Base-by-base conservation (phyloP, 306 rosid genomes). In the Ammopiptanthus mongolicus region DNA sequence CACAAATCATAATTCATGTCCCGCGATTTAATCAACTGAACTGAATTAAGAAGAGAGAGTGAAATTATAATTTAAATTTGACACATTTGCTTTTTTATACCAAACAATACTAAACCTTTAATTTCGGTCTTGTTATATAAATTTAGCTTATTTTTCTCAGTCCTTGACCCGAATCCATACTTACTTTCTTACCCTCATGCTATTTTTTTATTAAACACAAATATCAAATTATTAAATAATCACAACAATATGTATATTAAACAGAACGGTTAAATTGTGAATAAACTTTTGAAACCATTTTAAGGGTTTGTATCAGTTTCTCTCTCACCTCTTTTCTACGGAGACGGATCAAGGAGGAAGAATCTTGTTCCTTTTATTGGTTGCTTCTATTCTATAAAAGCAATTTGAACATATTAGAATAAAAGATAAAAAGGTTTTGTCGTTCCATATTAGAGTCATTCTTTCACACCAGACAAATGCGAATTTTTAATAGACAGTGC, bases 381-480 rank as follows among this genome's bases (percentile, higher is more conserved):
- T 37, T 13, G 50, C 53, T 66, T 15, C 76, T n/a, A 10, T 66
- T 15, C 76, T n/a, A 10, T 6, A 57, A 80, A 80, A 75, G 85
- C 36, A 65, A 59, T 28, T 53, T 19, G 28, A 82, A 42, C 77
- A 58, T 76, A 76, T 41, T 33, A 76, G 81, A 77, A 80, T 78
- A 75, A 82, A 77, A 81, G 62, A 67, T 46, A 61, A 74, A 76
- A 59, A 55, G 74, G 63, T 17, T 19, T 5, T 47, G 29, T 73
- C 36, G 13, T 76, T 28, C 37, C 71, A 63, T 3, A 36, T 6
- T 41, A 63, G 74, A 21, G 77, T 75, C 81, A 78, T 80, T 75
- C 70, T 73, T 84, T 84, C 85, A 75, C 86, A 84, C 86, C 69
- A 12, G 86, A 85, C 78, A 84, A 78, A 60, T 3, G 44, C 14